Evolutionary conservation across 441 rosid species (phyloP).

Genomic region (Pelargonium myrrhifolium): DNA sequence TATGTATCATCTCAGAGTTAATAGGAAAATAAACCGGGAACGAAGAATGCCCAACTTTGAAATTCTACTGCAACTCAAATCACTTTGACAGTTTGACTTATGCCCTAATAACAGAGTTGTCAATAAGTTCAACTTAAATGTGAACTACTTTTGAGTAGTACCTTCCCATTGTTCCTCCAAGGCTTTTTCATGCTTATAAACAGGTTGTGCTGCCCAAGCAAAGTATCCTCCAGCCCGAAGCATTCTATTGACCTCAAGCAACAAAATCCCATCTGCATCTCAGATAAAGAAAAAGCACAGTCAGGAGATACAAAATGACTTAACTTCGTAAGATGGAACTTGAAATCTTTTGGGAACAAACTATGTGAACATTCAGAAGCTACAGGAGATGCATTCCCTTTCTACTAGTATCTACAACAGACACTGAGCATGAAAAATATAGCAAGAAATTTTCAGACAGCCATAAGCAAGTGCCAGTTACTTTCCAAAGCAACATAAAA

Average conservation of each 20-base stretch:
- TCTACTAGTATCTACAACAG: not conserved
- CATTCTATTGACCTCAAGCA: slow-evolving; percentile 92
- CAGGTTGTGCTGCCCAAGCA: slow-evolving; percentile 99
- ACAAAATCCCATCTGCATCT: slow-evolving; percentile 76
- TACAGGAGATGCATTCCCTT: not conserved
- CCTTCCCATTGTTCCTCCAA: slow-evolving; percentile 97
- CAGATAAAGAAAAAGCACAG: too few relatives aligned
- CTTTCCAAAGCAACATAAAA: not conserved
- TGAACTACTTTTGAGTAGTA: slow-evolving; percentile 24
- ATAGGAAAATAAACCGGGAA: not conserved
- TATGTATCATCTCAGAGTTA: not conserved
- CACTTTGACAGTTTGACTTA: not conserved
- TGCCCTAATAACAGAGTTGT: not conserved
- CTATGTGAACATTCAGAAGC: not conserved
- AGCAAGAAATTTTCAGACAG: too few relatives aligned
- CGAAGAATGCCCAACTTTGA: not conserved
- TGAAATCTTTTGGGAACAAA: too few relatives aligned
- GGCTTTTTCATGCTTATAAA: slow-evolving; percentile 77
- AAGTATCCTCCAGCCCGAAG: slow-evolving; percentile 93
- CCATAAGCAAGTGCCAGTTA: not conserved
- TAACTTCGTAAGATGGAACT: too few relatives aligned
- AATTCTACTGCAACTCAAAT: not conserved
- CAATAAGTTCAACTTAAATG: not conserved
- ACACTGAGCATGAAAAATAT: too few relatives aligned
- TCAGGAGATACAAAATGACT: too few relatives aligned